These are phyloP conservation scores for Zygoascus sp. DNA, from an alignment of 1,139 yeast species.

Conservation along the genomic window DNA sequence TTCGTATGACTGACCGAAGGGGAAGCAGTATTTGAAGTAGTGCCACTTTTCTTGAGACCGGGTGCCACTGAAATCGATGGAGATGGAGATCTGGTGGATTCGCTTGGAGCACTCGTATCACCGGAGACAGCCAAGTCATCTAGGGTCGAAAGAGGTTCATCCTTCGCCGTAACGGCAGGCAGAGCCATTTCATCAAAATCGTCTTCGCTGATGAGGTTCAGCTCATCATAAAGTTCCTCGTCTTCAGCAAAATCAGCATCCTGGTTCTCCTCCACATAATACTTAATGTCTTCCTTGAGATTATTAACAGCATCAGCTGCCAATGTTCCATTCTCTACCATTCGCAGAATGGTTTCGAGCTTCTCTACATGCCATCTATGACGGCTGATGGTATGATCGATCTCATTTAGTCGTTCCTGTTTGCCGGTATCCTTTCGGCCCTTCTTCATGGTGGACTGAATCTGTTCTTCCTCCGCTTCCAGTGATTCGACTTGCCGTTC, in stretches of 20 bases:
- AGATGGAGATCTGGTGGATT: conserved; percentile 15
- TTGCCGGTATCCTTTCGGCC: conserved; percentile 55
- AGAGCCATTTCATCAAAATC: conserved; percentile 49
- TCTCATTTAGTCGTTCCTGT: conserved; percentile 54
- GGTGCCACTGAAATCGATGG: conserved; percentile 5
- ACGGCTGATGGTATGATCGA: conserved; percentile 63
- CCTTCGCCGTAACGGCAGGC: conserved; percentile 33
- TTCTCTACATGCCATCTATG: conserved; percentile 75
- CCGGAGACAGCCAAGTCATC: conserved; percentile 36
- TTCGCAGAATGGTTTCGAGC: conserved; percentile 71
- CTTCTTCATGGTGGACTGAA: conserved; percentile 49
- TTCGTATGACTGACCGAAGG: conserved; percentile 14
- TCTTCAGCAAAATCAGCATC: conserved; percentile 96
- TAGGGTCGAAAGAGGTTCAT: conserved; percentile 32
- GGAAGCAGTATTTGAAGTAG: conserved; percentile 6
- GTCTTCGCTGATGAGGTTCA: conserved; percentile 65
- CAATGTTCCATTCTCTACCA: conserved; percentile 76
- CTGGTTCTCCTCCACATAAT: conserved; percentile 91
- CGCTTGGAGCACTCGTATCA: conserved; percentile 8
- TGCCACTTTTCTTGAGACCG: conserved; percentile 2
- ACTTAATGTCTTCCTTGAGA: conserved; percentile 84
- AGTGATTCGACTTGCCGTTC: conserved; percentile 75
- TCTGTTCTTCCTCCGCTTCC: conserved; percentile 70
- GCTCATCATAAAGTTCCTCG: conserved; percentile 85
- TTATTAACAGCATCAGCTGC: conserved; percentile 78